Evolutionary conservation across 2,329 filamentous ascomycete species (phyloP).

Genomic region (Fusarium sp.): DNA sequence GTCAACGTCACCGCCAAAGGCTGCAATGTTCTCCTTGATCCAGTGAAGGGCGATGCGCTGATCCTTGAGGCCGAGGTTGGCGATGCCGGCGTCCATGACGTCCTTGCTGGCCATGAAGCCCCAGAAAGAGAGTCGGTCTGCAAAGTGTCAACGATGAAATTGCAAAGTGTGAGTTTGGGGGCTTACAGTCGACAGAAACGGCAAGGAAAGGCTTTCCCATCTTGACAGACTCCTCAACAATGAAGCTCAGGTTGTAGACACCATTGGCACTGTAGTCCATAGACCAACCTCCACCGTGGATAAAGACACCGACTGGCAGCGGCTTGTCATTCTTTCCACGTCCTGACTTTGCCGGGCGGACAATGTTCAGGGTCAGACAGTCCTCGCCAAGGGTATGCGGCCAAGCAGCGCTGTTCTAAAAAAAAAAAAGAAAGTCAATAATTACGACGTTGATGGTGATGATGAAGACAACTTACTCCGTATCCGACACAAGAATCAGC

Average conservation of each 20-base stretch:
- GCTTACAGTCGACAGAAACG: slow-evolving; percentile 38
- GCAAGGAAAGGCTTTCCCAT: slow-evolving; percentile 38
- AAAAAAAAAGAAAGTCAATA: background rate
- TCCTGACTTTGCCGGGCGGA: slow-evolving; percentile 24
- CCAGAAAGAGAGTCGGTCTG: slow-evolving; percentile 44
- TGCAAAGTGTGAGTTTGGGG: fast-evolving
- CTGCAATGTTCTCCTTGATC: slow-evolving; percentile 59
- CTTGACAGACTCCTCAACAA: slow-evolving; percentile 59
- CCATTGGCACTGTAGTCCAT: slow-evolving; percentile 58
- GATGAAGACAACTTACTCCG: slow-evolving; percentile 11
- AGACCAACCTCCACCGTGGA: slow-evolving; percentile 55
- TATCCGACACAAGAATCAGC: slow-evolving; percentile 43
- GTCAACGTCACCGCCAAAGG: slow-evolving; percentile 59
- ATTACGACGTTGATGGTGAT: fast-evolving
- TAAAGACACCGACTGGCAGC: slow-evolving; percentile 44
- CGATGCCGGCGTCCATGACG: slow-evolving; percentile 47
- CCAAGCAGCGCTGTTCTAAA: slow-evolving; percentile 32
- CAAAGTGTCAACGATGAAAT: background rate
- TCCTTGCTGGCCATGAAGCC: slow-evolving; percentile 63
- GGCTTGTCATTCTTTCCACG: slow-evolving; percentile 7
- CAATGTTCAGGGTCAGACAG: slow-evolving; percentile 38
- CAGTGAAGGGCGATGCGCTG: slow-evolving; percentile 62
- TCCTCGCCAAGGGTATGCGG: slow-evolving; percentile 36
- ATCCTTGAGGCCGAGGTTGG: slow-evolving; percentile 64
- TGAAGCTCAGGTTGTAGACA: slow-evolving; percentile 71